phyloP scores from a whole-genome alignment of 805 yeast species.

The Millerozyma miso region DNA sequence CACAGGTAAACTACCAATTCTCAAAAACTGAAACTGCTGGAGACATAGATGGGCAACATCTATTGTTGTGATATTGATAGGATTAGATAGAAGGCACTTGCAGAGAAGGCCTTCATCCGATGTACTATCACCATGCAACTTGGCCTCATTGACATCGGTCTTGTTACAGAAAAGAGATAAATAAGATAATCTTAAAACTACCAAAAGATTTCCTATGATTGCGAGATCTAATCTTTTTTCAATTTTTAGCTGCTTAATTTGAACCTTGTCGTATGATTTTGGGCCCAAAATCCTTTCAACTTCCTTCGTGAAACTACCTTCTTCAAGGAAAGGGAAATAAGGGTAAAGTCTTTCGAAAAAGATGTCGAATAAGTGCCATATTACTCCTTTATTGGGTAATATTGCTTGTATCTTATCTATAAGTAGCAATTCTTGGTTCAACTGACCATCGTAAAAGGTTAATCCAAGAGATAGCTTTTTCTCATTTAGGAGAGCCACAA shows the following conservation, averaged over 20 bases:
- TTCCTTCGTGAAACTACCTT: slow-evolving; percentile 25
- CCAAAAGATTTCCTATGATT: slow-evolving; percentile 33
- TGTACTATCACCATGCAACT: slow-evolving; percentile 18
- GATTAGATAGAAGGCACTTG: slow-evolving; percentile 41
- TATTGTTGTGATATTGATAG: slow-evolving; percentile 42
- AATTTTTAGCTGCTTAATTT: slow-evolving; percentile 22
- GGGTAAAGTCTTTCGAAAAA: slow-evolving; percentile 44
- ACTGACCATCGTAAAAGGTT: slow-evolving; percentile 29
- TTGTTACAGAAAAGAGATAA: slow-evolving; percentile 34
- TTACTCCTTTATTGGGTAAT: slow-evolving; percentile 35
- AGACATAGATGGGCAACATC: slow-evolving; percentile 52
- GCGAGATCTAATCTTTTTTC: slow-evolving; percentile 40
- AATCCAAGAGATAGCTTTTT: slow-evolving; percentile 25
- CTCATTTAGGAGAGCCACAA: slow-evolving; percentile 11
- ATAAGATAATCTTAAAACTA: slow-evolving; percentile 39
- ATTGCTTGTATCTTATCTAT: slow-evolving; percentile 31
- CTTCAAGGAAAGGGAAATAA: slow-evolving; percentile 45
- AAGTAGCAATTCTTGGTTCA: slow-evolving; percentile 22
- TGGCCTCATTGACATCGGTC: slow-evolving; percentile 23
- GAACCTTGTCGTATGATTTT: slow-evolving; percentile 19
- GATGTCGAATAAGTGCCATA: slow-evolving; percentile 39
- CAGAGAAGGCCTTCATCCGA: slow-evolving; percentile 20
- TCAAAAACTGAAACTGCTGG: slow-evolving; percentile 48
- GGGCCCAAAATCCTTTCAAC: slow-evolving; percentile 33
- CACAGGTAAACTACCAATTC: slow-evolving; percentile 28